Base-by-base conservation (phyloP, 495 filamentous ascomycete genomes). In the Lepraria neglecta region DNA sequence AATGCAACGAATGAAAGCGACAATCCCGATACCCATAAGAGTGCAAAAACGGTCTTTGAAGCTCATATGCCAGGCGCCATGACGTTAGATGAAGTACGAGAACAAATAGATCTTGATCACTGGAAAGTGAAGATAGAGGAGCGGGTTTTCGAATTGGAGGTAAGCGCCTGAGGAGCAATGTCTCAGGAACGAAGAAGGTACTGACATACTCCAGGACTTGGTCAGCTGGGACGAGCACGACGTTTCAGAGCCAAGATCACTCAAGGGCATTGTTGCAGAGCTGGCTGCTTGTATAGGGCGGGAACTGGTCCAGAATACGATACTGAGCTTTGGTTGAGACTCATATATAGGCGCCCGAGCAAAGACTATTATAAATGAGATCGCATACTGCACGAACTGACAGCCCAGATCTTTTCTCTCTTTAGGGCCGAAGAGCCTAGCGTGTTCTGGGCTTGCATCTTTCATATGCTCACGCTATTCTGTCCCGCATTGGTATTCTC, bases 31-130 rank as follows among this genome's bases (percentile, higher is more conserved):
- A 56, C 69, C 27, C 69, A 73, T 31, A 70, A 71, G 44, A 74
- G 80, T 19, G 71, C 74, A 31, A 70, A 73, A 7, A 66, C 75
- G 4, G 78, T 94, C 27, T 88, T 94, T 56, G 67, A 75, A 21
- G 76, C 86, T 44, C 74, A 80, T 56, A 91, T 95, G 83, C 92
- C 92, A 0, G 92, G 92, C 3, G 78, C 88, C 31, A 75, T 92
- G 64, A 83, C 88, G 2, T 66, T 80, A 14, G 75, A 79, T 0
- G 76, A 95, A 64, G 74, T 96, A 42, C 66, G 74, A 47, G 71
- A 73, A 12, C 61, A 74, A 27, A 67, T 90, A 46, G 79, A 89
- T 62, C 76, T 95, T 52, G 86, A 85, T 58, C 71, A 78, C 24
- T 83, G 83, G 76, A 67, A 70, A 21, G 53, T 85, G 5, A 69